A percentile compares a stretch with the other conserved stretches of the same genome.
Evolutionary conservation across 495 filamentous ascomycete species (phyloP).

Genomic region (Neurospora hispaniola): DNA sequence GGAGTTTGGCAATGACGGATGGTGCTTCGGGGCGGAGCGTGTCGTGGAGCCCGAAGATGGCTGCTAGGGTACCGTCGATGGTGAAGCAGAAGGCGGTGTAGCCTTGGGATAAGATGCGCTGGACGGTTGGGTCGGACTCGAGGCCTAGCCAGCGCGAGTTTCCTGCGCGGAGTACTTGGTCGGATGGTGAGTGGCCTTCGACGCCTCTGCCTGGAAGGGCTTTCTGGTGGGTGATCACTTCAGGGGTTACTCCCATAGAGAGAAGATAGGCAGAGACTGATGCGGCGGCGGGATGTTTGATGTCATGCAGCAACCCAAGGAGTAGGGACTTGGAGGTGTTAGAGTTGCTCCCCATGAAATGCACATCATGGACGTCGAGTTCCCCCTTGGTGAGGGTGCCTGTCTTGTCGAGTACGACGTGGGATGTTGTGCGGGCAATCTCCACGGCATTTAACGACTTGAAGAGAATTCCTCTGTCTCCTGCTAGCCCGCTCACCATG

Average conservation of each 20-base stretch:
- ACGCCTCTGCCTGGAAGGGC: conserved; percentile 41
- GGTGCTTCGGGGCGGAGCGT: conserved; percentile 46
- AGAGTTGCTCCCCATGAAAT: conserved; percentile 17
- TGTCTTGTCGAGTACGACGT: conserved; percentile 80
- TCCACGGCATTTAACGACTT: conserved; percentile 57
- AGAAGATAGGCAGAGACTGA: conserved; percentile 45
- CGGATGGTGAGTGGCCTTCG: conserved; percentile 13
- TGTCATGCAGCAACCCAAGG: conserved; percentile 33
- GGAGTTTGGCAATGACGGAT: conserved; percentile 38
- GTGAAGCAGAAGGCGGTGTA: conserved; percentile 56
- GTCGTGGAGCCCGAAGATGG: conserved; percentile 52
- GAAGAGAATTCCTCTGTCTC: conserved; percentile 58
- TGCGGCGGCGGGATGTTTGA: conserved; percentile 59
- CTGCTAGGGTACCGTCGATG: conserved; percentile 36
- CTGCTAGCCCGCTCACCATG: conserved; percentile 57
- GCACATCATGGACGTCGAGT: conserved; percentile 37
- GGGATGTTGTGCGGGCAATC: conserved; percentile 46
- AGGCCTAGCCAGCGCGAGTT: conserved; percentile 53
- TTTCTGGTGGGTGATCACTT: conserved; percentile 29
- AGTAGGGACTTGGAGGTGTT: conserved; percentile 13
- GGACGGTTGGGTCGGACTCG: conserved; percentile 28
- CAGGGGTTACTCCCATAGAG: conserved; percentile 17
- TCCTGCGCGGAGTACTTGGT: conserved; percentile 40
- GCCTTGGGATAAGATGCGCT: conserved; percentile 32
- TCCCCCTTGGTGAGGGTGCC: conserved; percentile 62